Conservation (phyloP, 2,329 filamentous ascomycete genomes). For the Nannizzia gypsea region DNA sequence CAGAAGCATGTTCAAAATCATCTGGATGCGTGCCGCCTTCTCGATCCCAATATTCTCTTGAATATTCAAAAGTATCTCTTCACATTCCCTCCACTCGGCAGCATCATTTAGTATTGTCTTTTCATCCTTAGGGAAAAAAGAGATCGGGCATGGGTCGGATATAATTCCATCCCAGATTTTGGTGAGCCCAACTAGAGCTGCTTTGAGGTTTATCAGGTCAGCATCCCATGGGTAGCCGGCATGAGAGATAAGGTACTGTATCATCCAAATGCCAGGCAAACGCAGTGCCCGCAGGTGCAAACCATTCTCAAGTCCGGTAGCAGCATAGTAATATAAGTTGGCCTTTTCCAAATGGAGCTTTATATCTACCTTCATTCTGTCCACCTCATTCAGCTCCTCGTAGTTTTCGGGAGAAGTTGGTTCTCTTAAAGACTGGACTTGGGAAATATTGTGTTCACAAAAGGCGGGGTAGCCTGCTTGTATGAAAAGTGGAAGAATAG, state of each 20-base stretch:
- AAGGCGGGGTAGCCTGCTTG: constrained; percentile 11
- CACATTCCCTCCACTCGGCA: constrained; percentile 13
- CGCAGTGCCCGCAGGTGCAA: constrained; percentile 5
- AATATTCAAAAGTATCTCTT: constrained; percentile 1
- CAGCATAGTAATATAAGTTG: constrained; percentile 12
- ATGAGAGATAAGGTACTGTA: constrained; percentile 10
- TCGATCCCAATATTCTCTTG: constrained; percentile 7
- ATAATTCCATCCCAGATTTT: constrained; percentile 8
- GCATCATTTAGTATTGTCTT: constrained; percentile 7
- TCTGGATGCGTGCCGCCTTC: constrained; percentile 12
- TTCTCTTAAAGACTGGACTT: neutral
- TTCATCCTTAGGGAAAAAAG: constrained; percentile 6
- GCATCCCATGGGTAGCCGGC: constrained; percentile 13
- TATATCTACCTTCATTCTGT: constrained; percentile 4
- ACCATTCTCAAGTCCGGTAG: constrained; percentile 8
- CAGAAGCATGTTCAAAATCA: constrained; percentile 10
- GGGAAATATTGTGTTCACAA: constrained; percentile 8
- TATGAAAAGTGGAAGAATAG: constrained; percentile 10
- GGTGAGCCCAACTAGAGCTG: constrained; percentile 7
- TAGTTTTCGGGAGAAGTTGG: constrained; percentile 8
- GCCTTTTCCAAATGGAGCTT: constrained; percentile 8
- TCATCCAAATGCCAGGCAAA: constrained; percentile 4
- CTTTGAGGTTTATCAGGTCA: constrained; percentile 10
- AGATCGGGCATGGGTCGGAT: constrained; percentile 9
- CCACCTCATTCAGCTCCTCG: neutral